Evolutionary conservation across 306 rosid species (phyloP).

Genomic region (Corylus heterophylla): DNA sequence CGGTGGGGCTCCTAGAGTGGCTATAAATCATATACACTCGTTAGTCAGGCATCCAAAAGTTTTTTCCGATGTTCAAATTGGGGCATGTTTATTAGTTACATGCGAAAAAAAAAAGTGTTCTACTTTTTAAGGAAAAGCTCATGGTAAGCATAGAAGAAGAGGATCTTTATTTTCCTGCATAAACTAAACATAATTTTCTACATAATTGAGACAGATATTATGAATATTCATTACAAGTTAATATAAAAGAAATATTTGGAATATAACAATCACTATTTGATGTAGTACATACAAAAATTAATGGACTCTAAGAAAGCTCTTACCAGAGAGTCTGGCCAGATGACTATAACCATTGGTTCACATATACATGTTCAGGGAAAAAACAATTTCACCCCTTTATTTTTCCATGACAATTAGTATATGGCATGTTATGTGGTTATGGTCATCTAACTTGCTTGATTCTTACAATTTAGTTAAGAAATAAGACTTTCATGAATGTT

Average conservation of each 20-base stretch:
- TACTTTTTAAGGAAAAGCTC: neutral
- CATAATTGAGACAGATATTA: too few species aligned
- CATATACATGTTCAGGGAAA: slow-evolving; percentile 10
- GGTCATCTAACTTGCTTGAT: slow-evolving; percentile 20
- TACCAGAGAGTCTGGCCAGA: neutral
- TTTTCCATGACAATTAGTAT: slow-evolving; percentile 24
- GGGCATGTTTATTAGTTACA: neutral
- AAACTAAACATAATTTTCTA: neutral
- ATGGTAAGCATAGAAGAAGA: neutral
- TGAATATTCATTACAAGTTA: neutral
- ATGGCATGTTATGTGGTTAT: slow-evolving; percentile 7
- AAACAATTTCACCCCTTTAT: slow-evolving; percentile 13
- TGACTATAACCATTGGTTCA: neutral
- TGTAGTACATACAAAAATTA: slow-evolving; percentile 6
- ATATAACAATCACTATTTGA: neutral
- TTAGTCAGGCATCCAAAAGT: neutral
- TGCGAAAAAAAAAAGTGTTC: neutral
- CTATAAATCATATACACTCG: neutral
- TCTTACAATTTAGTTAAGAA: slow-evolving; percentile 3
- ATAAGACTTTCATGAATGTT: slow-evolving; percentile 14
- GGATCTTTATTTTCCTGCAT: neutral
- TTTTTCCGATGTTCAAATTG: slow-evolving; percentile 10
- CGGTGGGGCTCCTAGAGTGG: neutral
- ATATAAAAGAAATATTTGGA: neutral
- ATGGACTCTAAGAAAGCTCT: neutral